Percentiles rank a stretch among this genome's conserved stretches.
Evolutionary conservation across 1,284 basidiomycete species (phyloP).

Genomic region (Naganishia cerealis): DNA sequence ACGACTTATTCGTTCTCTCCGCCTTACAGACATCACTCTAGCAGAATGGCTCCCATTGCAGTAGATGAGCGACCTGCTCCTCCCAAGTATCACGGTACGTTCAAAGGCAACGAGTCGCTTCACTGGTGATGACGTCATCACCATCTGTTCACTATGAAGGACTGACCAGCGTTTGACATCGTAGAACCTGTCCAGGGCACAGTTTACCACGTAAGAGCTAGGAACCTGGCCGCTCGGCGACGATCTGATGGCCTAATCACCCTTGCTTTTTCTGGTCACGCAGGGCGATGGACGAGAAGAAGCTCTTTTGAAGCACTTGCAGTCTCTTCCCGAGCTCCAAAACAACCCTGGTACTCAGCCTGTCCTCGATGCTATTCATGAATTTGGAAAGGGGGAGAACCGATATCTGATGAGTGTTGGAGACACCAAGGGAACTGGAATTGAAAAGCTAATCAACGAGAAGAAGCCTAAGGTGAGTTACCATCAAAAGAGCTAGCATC

Average conservation of each 20-base stretch:
- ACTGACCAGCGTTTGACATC: neutral
- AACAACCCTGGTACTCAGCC: constrained; percentile 38
- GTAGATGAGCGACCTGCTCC: constrained; percentile 35
- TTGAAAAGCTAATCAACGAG: constrained; percentile 42
- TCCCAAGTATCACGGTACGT: constrained; percentile 44
- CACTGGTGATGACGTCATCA: neutral
- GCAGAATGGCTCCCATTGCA: constrained; percentile 20
- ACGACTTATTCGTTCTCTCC: neutral
- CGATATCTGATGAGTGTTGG: constrained; percentile 49
- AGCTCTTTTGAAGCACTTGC: constrained; percentile 43
- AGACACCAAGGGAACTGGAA: constrained; percentile 45
- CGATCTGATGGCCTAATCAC: neutral
- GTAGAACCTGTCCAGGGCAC: constrained; percentile 47
- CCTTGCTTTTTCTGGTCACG: neutral
- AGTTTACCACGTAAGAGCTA: constrained; percentile 42
- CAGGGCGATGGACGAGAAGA: constrained; percentile 47
- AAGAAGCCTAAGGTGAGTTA: constrained; percentile 43
- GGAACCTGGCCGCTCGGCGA: no score
- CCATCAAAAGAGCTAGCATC: neutral
- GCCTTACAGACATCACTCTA: neutral
- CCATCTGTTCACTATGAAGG: constrained; percentile 9
- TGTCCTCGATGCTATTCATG: constrained; percentile 48
- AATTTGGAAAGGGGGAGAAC: constrained; percentile 47
- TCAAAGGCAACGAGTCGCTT: neutral
- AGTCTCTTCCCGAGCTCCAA: constrained; percentile 38